These are phyloP conservation scores for Didymella keratinophila DNA, from an alignment of 2,329 filamentous ascomycete species.

Conservation along the genomic window DNA sequence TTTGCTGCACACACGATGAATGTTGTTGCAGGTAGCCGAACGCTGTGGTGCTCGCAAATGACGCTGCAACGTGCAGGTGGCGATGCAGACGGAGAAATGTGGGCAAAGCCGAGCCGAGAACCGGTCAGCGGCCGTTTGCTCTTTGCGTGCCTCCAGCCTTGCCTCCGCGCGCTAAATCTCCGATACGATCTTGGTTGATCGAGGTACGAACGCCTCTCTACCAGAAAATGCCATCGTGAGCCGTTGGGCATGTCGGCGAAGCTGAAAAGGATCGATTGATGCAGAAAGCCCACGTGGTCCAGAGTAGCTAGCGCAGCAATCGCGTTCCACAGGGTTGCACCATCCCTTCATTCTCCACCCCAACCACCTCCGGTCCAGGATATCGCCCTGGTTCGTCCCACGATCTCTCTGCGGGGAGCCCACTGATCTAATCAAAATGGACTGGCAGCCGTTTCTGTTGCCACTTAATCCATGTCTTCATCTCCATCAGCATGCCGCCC, in stretches of 20 bases:
- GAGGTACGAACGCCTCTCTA: neutral
- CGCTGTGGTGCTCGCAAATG: constrained; percentile 21
- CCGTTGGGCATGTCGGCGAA: constrained; percentile 15
- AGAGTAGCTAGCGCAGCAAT: constrained; percentile 17
- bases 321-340: constrained; percentile 28
- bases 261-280: constrained; percentile 12
- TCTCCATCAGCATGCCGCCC: constrained; percentile 25
- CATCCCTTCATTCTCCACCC: constrained; percentile 30
- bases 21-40: constrained; percentile 18
- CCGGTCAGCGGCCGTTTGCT: neutral
- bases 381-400: constrained; percentile 31
- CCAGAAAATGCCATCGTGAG: neutral
- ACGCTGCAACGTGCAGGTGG: constrained; percentile 24
- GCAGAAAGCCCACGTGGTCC: constrained; percentile 34
- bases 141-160: constrained; percentile 1
- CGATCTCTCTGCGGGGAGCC: constrained; percentile 25
- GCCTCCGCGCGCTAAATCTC: neutral
- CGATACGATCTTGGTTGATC: neutral
- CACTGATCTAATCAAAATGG: constrained; percentile 27
- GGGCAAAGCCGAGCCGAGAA: constrained; percentile 2
- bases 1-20: constrained; percentile 14
- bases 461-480: constrained; percentile 24
- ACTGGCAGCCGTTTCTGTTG: constrained; percentile 38
- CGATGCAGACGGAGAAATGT: constrained; percentile 5
- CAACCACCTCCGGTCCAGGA: constrained; percentile 32